A percentile compares a stretch with the other conserved stretches of the same genome.
Evolutionary conservation across 2,329 filamentous ascomycete species (phyloP).

Genomic region (Alternaria solani): DNA sequence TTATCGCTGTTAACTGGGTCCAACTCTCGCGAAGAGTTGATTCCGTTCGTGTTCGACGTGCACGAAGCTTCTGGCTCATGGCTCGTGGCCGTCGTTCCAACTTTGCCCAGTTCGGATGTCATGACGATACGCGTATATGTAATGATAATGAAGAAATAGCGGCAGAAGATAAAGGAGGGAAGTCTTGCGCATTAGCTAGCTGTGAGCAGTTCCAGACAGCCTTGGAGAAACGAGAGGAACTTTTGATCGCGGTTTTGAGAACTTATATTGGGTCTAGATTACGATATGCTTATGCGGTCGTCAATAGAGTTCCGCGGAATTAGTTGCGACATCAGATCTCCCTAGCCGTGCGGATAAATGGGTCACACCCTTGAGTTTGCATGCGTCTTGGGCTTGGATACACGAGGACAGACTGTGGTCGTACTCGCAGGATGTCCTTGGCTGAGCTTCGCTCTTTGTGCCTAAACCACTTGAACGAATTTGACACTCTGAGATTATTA

Average conservation of each 20-base stretch:
- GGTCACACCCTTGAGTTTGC: not conserved
- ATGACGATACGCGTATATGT: not conserved
- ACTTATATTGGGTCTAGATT: not conserved
- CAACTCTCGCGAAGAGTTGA: not conserved
- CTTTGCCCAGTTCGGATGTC: not conserved
- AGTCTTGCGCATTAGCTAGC: not conserved
- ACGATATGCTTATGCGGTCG: not conserved
- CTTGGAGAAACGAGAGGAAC: not conserved
- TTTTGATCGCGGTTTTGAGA: not conserved
- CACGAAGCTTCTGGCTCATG: not conserved
- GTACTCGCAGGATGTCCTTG: not conserved
- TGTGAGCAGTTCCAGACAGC: not conserved
- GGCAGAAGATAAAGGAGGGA: not conserved
- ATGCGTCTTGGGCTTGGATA: not conserved
- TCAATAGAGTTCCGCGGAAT: not conserved
- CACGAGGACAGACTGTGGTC: not conserved
- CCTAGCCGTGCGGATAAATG: not conserved
- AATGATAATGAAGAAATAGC: not conserved
- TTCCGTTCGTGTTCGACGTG: not conserved
- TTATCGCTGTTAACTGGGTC: not conserved
- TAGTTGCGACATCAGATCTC: not conserved
- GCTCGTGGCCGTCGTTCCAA: not conserved
- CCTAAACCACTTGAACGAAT: not conserved
- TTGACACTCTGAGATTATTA: not conserved
- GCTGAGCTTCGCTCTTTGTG: not conserved